Evolutionary conservation across 1,284 basidiomycete species (phyloP).

Genomic region (Hemileia vastatrix): DNA sequence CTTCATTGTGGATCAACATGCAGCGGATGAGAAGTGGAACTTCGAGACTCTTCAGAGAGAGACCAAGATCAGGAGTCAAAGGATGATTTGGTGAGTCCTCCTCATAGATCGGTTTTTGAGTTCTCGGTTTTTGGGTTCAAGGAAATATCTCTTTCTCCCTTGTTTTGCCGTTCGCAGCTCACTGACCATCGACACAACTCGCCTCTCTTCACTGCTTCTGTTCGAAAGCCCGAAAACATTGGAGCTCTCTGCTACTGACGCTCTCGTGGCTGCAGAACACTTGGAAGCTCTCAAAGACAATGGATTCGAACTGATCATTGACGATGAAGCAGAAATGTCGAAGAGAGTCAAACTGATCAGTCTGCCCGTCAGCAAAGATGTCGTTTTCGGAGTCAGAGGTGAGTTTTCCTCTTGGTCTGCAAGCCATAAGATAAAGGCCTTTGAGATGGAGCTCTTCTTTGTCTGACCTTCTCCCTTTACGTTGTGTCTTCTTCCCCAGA

Average conservation of each 20-base stretch:
- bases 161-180: neutral
- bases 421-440: neutral
- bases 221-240: constrained; percentile 59
- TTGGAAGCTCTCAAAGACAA: constrained; percentile 67
- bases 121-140: constrained; percentile 3
- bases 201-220: too few relatives aligned
- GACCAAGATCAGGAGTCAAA: constrained; percentile 77
- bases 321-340: constrained; percentile 4
- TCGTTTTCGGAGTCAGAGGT: constrained; percentile 65
- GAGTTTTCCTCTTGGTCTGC: constrained; percentile 22
- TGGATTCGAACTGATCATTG: constrained; percentile 64
- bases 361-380: constrained; percentile 82
- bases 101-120: neutral
- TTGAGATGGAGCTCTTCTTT: too few relatives aligned
- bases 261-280: constrained; percentile 77
- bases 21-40: constrained; percentile 88
- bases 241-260: constrained; percentile 80
- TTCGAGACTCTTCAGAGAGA: constrained; percentile 84
- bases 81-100: constrained; percentile 59
- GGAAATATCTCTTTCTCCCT: neutral
- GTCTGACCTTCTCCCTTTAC: neutral
- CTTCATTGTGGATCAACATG: constrained; percentile 72
- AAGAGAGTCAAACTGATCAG: constrained; percentile 61
- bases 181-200: neutral
- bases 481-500: constrained; percentile 57